Base-by-base conservation (phyloP, 2,329 filamentous ascomycete genomes). In the Colletotrichum nymphaeae region DNA sequence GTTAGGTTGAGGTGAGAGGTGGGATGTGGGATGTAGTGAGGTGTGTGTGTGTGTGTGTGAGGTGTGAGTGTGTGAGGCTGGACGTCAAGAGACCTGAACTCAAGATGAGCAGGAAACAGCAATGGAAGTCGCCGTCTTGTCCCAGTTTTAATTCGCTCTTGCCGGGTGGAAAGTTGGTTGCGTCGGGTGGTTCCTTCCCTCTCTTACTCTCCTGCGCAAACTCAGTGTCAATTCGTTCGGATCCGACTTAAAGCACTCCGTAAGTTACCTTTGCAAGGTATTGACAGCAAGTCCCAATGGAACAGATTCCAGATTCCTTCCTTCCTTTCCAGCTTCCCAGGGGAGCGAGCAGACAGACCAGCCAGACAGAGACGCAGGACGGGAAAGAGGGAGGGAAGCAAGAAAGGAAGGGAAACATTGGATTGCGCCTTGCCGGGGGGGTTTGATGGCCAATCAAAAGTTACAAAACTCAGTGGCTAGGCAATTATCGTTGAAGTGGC, bases 381-480 rank as follows among this genome's bases (percentile, higher is more conserved):
- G 63, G 68, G 30, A 52, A 26, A 63, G 26, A 63, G 59, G 19
- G 42, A 67, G 57, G 53, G 67, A 73, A 58, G 59, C 30, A 49
- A 53, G 52, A 35, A 64, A 72, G 57, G 57, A 53, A 72, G 57
- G 57, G 68, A 74, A 74, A 70, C 67, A 67, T 68, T 67, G 72
- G 63, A 63, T 63, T 74, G 69, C 53, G 52, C 52, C 69, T 72
- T 68, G 5, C 26, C 16, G 19, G 26, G 55, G 30, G 22, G 4
- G 49, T 4, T 4, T 22, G 59, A 8, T 7, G 42, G 35, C 72
- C 69, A 72, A 72, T 60, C 30, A 72, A 14, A 46, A 14, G 12
- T 32, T 42, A 24, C 58, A 58, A 59, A 67, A 28, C 7, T 6
- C 28, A 71, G 35, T 71, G 62, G 62, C 67, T 63, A 63, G 57